Conservation (phyloP, 768 basidiomycete genomes). For the Cystobasidiopsis lactophilus region DNA sequence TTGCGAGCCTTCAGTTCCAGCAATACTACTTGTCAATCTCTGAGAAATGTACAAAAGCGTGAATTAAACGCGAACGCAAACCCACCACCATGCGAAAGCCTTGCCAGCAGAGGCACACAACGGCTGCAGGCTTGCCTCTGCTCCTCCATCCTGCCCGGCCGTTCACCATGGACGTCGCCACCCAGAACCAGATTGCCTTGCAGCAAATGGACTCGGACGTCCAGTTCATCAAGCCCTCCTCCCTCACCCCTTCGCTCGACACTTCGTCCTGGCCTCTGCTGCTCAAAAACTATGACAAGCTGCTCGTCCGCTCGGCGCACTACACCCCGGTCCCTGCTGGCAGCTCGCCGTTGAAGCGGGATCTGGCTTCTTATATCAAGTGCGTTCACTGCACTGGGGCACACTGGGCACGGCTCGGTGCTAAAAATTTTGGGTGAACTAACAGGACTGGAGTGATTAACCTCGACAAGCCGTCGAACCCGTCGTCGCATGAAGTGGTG, state of each 20-base stretch:
- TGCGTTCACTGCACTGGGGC: conserved; percentile 20
- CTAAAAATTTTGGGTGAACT: neutral
- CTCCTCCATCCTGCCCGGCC: no score
- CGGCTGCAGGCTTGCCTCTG: no score
- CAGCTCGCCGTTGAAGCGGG: conserved; percentile 82
- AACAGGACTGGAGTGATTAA: conserved; percentile 94
- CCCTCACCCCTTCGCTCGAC: conserved; percentile 50
- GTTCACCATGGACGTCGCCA: no score
- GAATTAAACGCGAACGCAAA: no score
- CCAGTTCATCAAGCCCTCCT: conserved; percentile 50
- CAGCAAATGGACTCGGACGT: conserved; percentile 34
- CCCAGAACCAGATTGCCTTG: conserved; percentile 34
- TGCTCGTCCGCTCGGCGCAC: conserved; percentile 80
- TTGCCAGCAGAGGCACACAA: no score
- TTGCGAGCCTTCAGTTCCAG: no score
- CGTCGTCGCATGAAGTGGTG: conserved; percentile 92
- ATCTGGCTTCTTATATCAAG: conserved; percentile 79
- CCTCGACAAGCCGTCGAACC: conserved; percentile 76
- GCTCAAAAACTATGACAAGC: conserved; percentile 95
- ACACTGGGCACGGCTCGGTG: no score
- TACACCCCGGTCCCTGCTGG: conserved; percentile 94
- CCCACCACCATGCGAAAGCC: no score
- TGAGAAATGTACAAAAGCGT: no score
- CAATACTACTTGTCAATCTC: no score
- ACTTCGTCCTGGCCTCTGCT: conserved; percentile 96